Percentiles rank a stretch among this genome's conserved stretches.
phyloP scores from a whole-genome alignment of 78 protist genomes.

The Dictyostelium citrinum region DNA sequence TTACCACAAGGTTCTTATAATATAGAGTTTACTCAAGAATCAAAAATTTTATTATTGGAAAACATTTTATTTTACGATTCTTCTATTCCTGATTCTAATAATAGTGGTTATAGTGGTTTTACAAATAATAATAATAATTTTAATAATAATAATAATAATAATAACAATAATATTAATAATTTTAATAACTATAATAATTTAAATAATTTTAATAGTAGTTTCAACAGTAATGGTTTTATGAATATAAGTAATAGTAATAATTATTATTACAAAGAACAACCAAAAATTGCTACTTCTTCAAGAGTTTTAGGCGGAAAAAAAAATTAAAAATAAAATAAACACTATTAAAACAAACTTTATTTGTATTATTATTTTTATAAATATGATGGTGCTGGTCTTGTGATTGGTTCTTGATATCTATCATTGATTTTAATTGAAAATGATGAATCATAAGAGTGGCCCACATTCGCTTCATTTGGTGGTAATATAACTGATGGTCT shows the following conservation, averaged over 20 bases:
- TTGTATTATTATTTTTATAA: background rate
- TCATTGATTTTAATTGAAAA: background rate
- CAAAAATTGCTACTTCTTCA: background rate
- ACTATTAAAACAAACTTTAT: background rate
- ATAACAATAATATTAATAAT: background rate
- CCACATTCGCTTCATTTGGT: background rate
- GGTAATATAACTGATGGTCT: background rate
- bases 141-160: background rate
- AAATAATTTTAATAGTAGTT: background rate
- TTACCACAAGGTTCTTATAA: constrained; percentile 15
- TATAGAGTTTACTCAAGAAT: background rate
- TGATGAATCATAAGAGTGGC: background rate
- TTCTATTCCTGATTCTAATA: background rate
- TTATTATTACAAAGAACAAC: background rate
- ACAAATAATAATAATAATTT: background rate
- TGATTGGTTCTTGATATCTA: background rate
- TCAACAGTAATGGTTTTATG: background rate
- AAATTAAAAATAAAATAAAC: background rate
- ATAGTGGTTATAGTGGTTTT: background rate
- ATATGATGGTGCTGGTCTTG: background rate
- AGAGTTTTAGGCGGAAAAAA: constrained; percentile 43
- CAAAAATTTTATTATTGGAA: constrained; percentile 6
- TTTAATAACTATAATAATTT: background rate
- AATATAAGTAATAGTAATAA: background rate
- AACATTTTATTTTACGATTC: constrained; percentile 36